These are phyloP conservation scores for Fusarium liriodendri DNA, from an alignment of 2,329 filamentous ascomycete genomes.

Conservation along the genomic window DNA sequence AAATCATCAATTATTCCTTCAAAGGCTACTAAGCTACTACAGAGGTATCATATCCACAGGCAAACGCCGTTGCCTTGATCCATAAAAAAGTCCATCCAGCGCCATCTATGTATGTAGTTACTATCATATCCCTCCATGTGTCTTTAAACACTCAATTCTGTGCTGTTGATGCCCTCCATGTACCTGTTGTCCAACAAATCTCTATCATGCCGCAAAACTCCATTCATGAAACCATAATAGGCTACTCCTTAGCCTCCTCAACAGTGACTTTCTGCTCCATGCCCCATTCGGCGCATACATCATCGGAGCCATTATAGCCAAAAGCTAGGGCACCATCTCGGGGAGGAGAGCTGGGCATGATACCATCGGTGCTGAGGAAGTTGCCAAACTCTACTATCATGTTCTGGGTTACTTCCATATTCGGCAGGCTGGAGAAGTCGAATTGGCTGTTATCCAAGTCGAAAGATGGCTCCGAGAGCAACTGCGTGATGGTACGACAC, in stretches of 20 bases:
- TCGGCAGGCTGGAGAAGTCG: conserved; percentile 55
- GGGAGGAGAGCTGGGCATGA: conserved; percentile 63
- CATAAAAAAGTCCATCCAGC: conserved; percentile 17
- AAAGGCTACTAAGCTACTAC: conserved; percentile 11
- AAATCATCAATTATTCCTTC: not conserved
- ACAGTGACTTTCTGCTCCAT: conserved; percentile 28
- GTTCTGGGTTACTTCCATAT: conserved; percentile 51
- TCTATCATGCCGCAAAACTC: conserved; percentile 17
- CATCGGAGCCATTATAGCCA: conserved; percentile 46
- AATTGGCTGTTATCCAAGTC: conserved; percentile 55
- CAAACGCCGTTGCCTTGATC: conserved; percentile 19
- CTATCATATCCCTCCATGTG: conserved; percentile 5
- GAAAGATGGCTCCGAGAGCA: conserved; percentile 69
- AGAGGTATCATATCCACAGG: conserved; percentile 31
- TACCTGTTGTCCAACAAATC: conserved; percentile 35
- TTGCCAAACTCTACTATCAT: conserved; percentile 59
- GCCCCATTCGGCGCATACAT: conserved; percentile 47
- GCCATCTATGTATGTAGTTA: conserved; percentile 19
- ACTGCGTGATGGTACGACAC: conserved; percentile 71
- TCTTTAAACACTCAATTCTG: conserved; percentile 20
- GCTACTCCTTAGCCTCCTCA: conserved; percentile 34
- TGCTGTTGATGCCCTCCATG: conserved; percentile 22
- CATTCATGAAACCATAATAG: conserved; percentile 11
- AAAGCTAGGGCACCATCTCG: conserved; percentile 42
- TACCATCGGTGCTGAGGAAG: conserved; percentile 59